Evolutionary conservation across 1,284 basidiomycete species (phyloP).

Genomic region (Cystobasidium pallidum): DNA sequence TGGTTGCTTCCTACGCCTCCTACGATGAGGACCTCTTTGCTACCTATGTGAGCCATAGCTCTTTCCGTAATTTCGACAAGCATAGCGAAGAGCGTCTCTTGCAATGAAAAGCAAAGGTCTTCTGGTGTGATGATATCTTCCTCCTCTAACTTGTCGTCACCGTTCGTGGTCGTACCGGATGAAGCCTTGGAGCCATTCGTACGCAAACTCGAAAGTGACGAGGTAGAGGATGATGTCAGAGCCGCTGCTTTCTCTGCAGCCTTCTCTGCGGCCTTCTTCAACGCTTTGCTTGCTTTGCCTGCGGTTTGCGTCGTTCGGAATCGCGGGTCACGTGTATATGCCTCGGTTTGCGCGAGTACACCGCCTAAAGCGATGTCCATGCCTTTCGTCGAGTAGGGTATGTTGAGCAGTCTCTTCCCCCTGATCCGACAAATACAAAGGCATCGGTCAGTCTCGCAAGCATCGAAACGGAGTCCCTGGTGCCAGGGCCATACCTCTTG

Average conservation of each 20-base stretch:
- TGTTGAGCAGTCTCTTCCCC: slow-evolving; percentile 68
- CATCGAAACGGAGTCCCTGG: too few species aligned
- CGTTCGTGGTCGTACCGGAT: slow-evolving; percentile 65
- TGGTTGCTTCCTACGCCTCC: slow-evolving; percentile 98
- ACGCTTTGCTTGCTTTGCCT: slow-evolving; percentile 43
- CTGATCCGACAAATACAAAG: slow-evolving; percentile 48
- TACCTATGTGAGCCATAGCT: slow-evolving; percentile 98
- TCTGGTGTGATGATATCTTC: slow-evolving; percentile 82
- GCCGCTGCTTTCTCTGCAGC: slow-evolving; percentile 31
- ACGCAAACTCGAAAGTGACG: not conserved
- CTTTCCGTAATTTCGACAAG: slow-evolving; percentile 98
- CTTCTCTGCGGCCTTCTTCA: slow-evolving; percentile 45
- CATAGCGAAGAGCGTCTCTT: slow-evolving; percentile 98
- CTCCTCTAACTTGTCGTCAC: slow-evolving; percentile 54
- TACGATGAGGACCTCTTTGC: slow-evolving; percentile 93
- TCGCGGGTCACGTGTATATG: slow-evolving; percentile 66
- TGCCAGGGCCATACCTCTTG: slow-evolving; percentile 67
- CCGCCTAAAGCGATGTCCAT: slow-evolving; percentile 98
- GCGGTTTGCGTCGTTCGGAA: slow-evolving; percentile 49
- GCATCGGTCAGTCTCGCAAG: too few species aligned
- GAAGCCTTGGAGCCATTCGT: slow-evolving; percentile 30
- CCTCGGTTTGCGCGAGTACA: slow-evolving; percentile 83
- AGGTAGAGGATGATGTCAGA: slow-evolving; percentile 1
- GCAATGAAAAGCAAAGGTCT: slow-evolving; percentile 94
- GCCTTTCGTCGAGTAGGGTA: slow-evolving; percentile 97